These are phyloP conservation scores for Macrophomina phaseolina DNA, from an alignment of 2,329 filamentous ascomycete genomes.

Conservation along the genomic window DNA sequence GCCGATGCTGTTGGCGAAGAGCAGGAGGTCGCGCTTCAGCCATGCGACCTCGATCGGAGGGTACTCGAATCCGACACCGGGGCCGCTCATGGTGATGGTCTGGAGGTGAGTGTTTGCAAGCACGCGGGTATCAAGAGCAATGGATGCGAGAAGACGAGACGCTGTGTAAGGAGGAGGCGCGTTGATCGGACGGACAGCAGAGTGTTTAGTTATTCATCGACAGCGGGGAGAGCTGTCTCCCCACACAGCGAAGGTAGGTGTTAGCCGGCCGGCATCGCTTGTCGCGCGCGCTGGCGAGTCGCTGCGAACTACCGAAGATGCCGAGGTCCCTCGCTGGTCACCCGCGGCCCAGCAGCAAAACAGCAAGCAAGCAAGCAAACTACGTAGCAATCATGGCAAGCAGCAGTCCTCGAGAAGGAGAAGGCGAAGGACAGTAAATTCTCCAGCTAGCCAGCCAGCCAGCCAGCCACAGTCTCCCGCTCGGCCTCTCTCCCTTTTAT, in stretches of 20 bases:
- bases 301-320: constrained; percentile 3
- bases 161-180: background rate
- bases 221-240: background rate
- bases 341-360: background rate
- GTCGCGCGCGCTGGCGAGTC: background rate
- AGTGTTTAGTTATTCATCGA: background rate
- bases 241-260: background rate
- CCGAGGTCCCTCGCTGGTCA: constrained; percentile 1
- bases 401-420: no score
- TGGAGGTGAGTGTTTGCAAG: background rate
- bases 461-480: no score
- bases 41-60: constrained; percentile 77
- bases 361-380: background rate
- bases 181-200: background rate
- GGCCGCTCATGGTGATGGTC: constrained; percentile 35
- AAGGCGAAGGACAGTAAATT: no score
- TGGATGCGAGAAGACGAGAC: background rate
- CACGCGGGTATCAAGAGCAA: background rate
- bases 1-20: constrained; percentile 91
- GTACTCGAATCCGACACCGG: constrained; percentile 77
- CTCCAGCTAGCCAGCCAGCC: no score
- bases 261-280: constrained; percentile 22
- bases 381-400: background rate
- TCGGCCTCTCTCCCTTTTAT: no score
- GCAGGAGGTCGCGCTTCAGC: constrained; percentile 84